Conservation (phyloP, 352 stramenopile species). For the Bremia lactucae region DNA sequence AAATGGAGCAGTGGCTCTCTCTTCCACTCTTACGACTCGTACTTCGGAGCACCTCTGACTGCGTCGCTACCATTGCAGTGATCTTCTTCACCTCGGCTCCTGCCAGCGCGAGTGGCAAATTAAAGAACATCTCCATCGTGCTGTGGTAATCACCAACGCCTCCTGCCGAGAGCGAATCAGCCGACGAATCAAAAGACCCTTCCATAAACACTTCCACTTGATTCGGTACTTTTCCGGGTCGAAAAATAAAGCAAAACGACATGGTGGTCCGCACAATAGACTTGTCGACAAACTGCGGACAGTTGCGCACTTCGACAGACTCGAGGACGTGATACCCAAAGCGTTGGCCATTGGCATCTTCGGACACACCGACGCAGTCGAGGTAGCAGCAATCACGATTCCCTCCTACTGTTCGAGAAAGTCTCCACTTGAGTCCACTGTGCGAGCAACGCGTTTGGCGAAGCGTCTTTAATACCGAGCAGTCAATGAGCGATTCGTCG, state of each 20-base stretch:
- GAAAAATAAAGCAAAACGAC: slow-evolving; percentile 67
- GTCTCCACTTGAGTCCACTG: slow-evolving; percentile 65
- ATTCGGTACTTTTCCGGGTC: slow-evolving; percentile 32
- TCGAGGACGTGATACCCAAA: slow-evolving; percentile 62
- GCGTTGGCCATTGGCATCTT: slow-evolving; percentile 39
- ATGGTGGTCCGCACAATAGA: slow-evolving; percentile 61
- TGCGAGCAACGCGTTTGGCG: slow-evolving; percentile 42
- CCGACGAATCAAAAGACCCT: slow-evolving; percentile 54
- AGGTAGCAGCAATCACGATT: slow-evolving; percentile 66
- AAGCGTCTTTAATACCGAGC: slow-evolving; percentile 48
- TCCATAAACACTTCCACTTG: slow-evolving; percentile 65
- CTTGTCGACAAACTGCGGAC: slow-evolving; percentile 59
- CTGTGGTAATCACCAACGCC: slow-evolving; percentile 57
- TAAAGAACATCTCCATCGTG: slow-evolving; percentile 61
- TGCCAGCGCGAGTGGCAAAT: slow-evolving; percentile 28
- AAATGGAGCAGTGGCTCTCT: slow-evolving; percentile 50
- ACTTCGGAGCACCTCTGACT: slow-evolving; percentile 19
- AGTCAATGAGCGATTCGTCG: slow-evolving; percentile 54
- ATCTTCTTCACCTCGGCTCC: slow-evolving; percentile 63
- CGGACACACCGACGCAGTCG: slow-evolving; percentile 51
- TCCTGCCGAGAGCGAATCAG: slow-evolving; percentile 44
- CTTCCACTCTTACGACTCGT: slow-evolving; percentile 27
- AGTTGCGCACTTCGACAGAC: slow-evolving; percentile 46
- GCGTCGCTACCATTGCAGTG: slow-evolving; percentile 39
- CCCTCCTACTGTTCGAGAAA: slow-evolving; percentile 51